These are phyloP conservation scores for Plicaturopsis crispa DNA, from an alignment of 768 basidiomycete species.

Conservation along the genomic window DNA sequence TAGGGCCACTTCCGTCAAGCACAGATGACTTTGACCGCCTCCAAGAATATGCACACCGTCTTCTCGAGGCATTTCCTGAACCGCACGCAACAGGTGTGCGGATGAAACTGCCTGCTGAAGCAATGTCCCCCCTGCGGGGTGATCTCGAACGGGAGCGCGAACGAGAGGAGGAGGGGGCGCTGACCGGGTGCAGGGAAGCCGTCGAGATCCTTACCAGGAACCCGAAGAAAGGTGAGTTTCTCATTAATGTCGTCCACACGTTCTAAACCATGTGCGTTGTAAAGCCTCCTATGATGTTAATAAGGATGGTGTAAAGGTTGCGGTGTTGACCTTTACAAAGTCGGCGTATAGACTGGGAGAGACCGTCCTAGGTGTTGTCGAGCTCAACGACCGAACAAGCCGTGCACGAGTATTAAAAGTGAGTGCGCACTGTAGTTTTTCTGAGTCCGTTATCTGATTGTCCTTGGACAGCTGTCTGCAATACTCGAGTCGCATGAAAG, in stretches of 20 bases:
- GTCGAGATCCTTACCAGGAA: constrained; percentile 89
- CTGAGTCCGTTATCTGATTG: not conserved
- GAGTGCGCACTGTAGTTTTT: constrained; percentile 12
- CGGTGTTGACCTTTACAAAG: constrained; percentile 87
- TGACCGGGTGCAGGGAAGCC: constrained; percentile 68
- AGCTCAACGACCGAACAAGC: constrained; percentile 69
- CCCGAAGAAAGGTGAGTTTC: constrained; percentile 81
- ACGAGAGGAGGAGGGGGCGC: constrained; percentile 34
- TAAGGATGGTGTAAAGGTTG: constrained; percentile 87
- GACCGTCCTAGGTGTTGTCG: constrained; percentile 83
- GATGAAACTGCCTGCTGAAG: constrained; percentile 18
- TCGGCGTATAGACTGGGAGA: constrained; percentile 89
- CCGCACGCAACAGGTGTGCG: constrained; percentile 17
- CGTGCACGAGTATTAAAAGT: constrained; percentile 81
- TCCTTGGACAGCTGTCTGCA: constrained; percentile 61
- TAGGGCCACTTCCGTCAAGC: constrained; percentile 3
- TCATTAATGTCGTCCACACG: too few relatives aligned
- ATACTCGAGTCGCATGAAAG: constrained; percentile 86
- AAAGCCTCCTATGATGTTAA: constrained; percentile 91
- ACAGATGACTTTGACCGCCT: constrained; percentile 36
- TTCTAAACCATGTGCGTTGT: too few relatives aligned
- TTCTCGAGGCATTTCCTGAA: constrained; percentile 40
- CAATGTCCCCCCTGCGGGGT: constrained; percentile 14
- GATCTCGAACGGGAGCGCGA: constrained; percentile 23
- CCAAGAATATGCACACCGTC: constrained; percentile 41